Conservation (phyloP, 371 early-diverging fungal species). For the Lichtheimia hyalospora region DNA sequence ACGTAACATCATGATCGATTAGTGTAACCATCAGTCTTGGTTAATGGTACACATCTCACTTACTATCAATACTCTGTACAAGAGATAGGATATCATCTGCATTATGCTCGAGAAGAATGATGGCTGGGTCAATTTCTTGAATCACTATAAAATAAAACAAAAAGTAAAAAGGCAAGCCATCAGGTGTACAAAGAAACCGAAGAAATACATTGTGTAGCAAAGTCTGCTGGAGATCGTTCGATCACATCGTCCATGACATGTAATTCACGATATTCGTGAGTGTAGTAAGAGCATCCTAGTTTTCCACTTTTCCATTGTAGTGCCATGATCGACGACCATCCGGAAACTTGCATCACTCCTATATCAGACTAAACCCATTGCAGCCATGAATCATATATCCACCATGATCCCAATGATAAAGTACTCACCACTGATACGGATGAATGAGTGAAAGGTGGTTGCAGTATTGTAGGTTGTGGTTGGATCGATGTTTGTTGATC, state of each 20-base stretch:
- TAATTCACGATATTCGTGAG: slow-evolving; percentile 32
- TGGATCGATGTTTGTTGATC: no score
- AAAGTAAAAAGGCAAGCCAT: no score
- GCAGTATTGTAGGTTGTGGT: no score
- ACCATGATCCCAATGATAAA: no score
- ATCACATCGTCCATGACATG: slow-evolving; percentile 60
- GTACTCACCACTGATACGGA: no score
- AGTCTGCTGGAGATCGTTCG: slow-evolving; percentile 38
- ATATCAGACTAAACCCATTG: no score
- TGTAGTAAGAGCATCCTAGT: slow-evolving; percentile 59
- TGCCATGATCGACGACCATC: slow-evolving; percentile 34
- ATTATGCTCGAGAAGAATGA: slow-evolving; percentile 32
- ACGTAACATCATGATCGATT: background rate
- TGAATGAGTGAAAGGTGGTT: no score
- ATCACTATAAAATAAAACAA: slow-evolving; percentile 8
- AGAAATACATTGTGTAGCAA: slow-evolving; percentile 34
- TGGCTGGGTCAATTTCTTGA: slow-evolving; percentile 30
- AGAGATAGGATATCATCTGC: slow-evolving; percentile 24
- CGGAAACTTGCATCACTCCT: no score
- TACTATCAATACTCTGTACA: background rate
- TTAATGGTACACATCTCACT: background rate
- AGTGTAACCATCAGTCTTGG: background rate
- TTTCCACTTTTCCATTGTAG: slow-evolving; percentile 36
- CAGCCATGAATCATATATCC: no score
- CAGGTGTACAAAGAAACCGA: background rate